phyloP scores from a whole-genome alignment of 768 basidiomycete species.

The Lactifluus hygrophoroides region DNA sequence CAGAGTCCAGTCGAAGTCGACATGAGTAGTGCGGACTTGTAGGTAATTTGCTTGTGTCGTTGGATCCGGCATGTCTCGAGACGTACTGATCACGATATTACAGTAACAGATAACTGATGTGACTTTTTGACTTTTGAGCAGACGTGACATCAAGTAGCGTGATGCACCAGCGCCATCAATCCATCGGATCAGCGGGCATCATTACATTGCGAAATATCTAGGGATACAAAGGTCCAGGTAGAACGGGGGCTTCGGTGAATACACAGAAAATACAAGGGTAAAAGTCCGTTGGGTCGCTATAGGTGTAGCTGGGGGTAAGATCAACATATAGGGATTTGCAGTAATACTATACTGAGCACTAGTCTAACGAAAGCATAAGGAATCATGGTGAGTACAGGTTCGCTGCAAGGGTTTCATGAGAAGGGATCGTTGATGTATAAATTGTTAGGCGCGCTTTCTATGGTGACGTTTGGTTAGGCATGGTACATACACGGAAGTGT shows the following conservation, averaged over 20 bases:
- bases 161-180: too few species aligned
- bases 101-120: too few species aligned
- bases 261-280: neutral
- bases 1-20: constrained; percentile 69
- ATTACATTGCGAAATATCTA: too few species aligned
- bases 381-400: neutral
- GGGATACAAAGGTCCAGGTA: neutral
- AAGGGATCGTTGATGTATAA: neutral
- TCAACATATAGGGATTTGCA: neutral
- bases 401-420: neutral
- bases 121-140: too few species aligned
- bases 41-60: constrained; percentile 78
- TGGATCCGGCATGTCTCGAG: constrained; percentile 39
- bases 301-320: too few species aligned
- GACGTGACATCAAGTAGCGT: too few species aligned
- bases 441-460: neutral
- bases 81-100: too few species aligned
- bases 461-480: neutral
- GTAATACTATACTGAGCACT: neutral
- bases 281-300: neutral
- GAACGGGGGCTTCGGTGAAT: too few species aligned
- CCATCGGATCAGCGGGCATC: too few species aligned
- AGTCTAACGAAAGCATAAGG: neutral
- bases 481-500: neutral
- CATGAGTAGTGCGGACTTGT: constrained; percentile 54